Conservation (phyloP, 169 alveolate species). For the Plasmodium reichenowi region DNA sequence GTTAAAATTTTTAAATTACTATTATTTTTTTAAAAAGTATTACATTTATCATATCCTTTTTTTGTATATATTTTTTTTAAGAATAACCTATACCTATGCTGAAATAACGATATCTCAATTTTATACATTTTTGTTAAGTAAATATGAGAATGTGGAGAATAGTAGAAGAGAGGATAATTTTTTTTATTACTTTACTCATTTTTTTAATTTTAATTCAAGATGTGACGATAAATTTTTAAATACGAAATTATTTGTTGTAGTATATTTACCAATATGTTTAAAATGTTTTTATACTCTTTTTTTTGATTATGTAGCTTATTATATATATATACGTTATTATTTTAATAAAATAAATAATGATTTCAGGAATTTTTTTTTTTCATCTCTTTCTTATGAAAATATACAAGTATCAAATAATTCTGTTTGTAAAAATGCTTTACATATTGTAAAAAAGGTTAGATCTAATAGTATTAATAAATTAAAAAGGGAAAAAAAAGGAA, state of each 20-base stretch:
- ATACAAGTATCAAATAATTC: not conserved
- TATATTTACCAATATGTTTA: constrained; percentile 70
- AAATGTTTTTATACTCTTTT: constrained; percentile 75
- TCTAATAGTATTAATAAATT: not conserved
- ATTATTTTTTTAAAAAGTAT: constrained; percentile 31
- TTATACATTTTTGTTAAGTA: constrained; percentile 51
- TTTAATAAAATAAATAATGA: constrained; percentile 56
- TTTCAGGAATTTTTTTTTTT: constrained; percentile 25
- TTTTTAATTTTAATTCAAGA: constrained; percentile 58
- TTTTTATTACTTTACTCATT: constrained; percentile 60
- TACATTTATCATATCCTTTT: constrained; percentile 71
- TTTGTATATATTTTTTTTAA: constrained; percentile 65
- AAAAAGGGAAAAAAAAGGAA: constrained; percentile 5
- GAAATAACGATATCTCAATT: constrained; percentile 76
- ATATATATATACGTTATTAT: constrained; percentile 69
- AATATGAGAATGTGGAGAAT: constrained; percentile 64
- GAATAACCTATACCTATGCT: constrained; percentile 76
- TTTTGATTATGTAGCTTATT: constrained; percentile 73
- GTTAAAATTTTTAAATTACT: constrained; percentile 56
- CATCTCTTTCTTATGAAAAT: constrained; percentile 50
- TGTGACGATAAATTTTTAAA: constrained; percentile 58
- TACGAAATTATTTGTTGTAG: constrained; percentile 69
- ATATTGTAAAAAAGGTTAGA: not conserved
- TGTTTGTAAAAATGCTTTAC: not conserved
- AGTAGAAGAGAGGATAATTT: constrained; percentile 55